Evolutionary conservation across 768 basidiomycete genomes (phyloP).

Genomic region (Boletus subparvulus): DNA sequence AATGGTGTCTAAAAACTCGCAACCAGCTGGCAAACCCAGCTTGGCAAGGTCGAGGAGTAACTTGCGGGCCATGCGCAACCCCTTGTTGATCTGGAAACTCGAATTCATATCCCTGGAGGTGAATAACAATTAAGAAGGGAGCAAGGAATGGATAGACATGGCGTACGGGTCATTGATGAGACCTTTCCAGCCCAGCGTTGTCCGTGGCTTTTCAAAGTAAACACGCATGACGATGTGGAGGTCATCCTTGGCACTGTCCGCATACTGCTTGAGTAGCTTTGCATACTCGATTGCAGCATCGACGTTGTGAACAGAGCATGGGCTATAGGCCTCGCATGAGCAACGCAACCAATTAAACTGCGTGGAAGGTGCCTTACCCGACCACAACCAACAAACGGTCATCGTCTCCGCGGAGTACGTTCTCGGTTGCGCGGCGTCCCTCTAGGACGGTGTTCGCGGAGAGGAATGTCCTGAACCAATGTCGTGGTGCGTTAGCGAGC

Average conservation of each 20-base stretch:
- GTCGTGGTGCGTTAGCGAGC: neutral
- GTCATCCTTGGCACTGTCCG: conserved; percentile 77
- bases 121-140: neutral
- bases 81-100: conserved; percentile 94
- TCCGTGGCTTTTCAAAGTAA: conserved; percentile 96
- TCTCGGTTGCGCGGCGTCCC: conserved; percentile 76
- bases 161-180: conserved; percentile 87
- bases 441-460: conserved; percentile 89
- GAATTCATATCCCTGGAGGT: conserved; percentile 68
- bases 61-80: conserved; percentile 83
- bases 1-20: conserved; percentile 88
- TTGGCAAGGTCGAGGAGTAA: conserved; percentile 87
- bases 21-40: conserved; percentile 90
- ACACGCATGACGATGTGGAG: conserved; percentile 96
- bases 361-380: conserved; percentile 49
- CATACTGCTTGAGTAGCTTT: conserved; percentile 72
- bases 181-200: conserved; percentile 98
- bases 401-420: conserved; percentile 71
- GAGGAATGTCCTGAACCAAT: conserved; percentile 57
- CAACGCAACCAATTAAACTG: neutral
- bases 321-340: conserved; percentile 43
- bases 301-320: conserved; percentile 93
- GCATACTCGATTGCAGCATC: conserved; percentile 89
- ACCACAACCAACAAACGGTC: conserved; percentile 92
- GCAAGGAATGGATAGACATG: neutral